Evolutionary conservation across 495 filamentous ascomycete genomes (phyloP).

Genomic region (Penicillium lividum): DNA sequence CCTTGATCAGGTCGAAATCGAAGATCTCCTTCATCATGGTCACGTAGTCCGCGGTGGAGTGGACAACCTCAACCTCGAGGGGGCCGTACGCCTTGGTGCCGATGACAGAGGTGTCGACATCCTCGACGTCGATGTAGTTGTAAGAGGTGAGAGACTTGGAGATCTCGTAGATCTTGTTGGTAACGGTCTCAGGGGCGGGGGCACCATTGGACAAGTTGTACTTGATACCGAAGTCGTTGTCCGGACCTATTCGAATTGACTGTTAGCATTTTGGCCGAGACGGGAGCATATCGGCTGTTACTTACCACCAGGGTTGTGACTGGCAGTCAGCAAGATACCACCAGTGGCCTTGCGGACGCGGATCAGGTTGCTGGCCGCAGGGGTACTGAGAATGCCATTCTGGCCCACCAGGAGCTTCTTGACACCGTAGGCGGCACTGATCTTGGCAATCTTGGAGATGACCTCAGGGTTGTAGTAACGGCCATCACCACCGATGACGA

Average conservation of each 20-base stretch:
- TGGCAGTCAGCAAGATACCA: constrained; percentile 94
- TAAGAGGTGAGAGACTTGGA: constrained; percentile 88
- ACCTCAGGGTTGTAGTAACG: constrained; percentile 97
- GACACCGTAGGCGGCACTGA: constrained; percentile 93
- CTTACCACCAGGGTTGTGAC: constrained; percentile 96
- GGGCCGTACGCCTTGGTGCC: constrained; percentile 80
- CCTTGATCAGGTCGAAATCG: constrained; percentile 92
- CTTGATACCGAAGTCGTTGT: constrained; percentile 97
- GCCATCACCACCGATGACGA: constrained; percentile 97
- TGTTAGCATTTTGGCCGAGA: constrained; percentile 2
- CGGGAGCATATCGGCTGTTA: constrained; percentile 8
- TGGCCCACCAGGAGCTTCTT: constrained; percentile 98
- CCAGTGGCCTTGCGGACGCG: constrained; percentile 91
- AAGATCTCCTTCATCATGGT: constrained; percentile 97
- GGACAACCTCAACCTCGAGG: constrained; percentile 92
- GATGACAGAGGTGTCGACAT: constrained; percentile 80
- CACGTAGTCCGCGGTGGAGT: constrained; percentile 88
- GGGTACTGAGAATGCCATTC: constrained; percentile 93
- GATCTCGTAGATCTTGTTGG: constrained; percentile 93
- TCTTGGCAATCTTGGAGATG: constrained; percentile 95
- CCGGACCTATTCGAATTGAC: constrained; percentile 62
- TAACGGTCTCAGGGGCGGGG: constrained; percentile 91
- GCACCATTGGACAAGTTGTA: constrained; percentile 97
- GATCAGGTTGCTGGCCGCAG: constrained; percentile 93
- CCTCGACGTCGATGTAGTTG: constrained; percentile 84